Base-by-base conservation (phyloP, 495 filamentous ascomycete species). In the Talaromyces adpressus region DNA sequence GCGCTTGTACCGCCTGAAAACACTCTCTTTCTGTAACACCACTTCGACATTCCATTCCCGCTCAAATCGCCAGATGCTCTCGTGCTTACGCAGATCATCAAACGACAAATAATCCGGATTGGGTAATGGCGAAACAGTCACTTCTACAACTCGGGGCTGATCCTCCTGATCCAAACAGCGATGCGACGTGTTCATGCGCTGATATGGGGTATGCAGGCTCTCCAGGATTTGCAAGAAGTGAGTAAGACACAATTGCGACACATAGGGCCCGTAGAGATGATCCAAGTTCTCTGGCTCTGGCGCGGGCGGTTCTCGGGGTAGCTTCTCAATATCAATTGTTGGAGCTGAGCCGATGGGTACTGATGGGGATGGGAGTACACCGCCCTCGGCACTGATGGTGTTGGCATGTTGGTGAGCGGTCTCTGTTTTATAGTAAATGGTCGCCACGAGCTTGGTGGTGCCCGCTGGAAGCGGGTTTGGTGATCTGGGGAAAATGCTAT, bases 21-120 rank as follows among this genome's bases (percentile, higher is more conserved):
- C 79, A 32, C 79, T 83, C 64, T 92, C 89, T 53, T 69, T 67
- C 71, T 92, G 88, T 58, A 95, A 77, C 9, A 88, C 84, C 9
- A 91, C 86, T 68, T 96, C 91, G 34, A 95, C 85, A 67, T 91
- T 91, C 90, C 90, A 94, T 73, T 93, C 89, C 30, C 84, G 81
- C 81, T 94, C 90, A 65, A 93, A 93, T 16, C 85, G 81, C 79
- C 88, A 90, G 63, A 96, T 84, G 49, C 86, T 82, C 76, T 93
- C 91, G 70, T 93, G 86, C 68, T 89, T 88, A 53, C 91, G 82
- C 41, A 92, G 75, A 64, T 89, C 87, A 27, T 77, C 78, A 36
- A 92, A 83, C 3, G 85, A 80, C 49, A 92, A 82, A 63, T 88
- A 91, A 53, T 85, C 79, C 0, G 85, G 83, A 59, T 85, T 84